phyloP scores from a whole-genome alignment of 208 protist species.

The Crithidia expoeki region DNA sequence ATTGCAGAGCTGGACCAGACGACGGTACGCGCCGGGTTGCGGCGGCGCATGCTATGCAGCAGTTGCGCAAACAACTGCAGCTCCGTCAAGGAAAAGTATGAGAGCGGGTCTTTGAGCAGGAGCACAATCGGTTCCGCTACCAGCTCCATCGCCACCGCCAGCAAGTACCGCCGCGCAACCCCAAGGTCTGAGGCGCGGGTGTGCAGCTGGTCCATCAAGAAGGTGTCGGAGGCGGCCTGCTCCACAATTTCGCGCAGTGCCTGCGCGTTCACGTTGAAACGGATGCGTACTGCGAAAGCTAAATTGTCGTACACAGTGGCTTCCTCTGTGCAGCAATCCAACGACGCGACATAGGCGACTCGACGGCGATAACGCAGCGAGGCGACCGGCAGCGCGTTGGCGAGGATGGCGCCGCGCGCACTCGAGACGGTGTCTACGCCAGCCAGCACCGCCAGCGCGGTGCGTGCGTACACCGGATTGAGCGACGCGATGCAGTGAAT shows the following conservation, averaged over 20 bases:
- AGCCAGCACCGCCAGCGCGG: constrained; percentile 26
- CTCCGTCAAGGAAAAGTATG: constrained; percentile 45
- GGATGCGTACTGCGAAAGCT: constrained; percentile 50
- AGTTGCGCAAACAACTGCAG: constrained; percentile 63
- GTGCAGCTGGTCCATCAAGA: constrained; percentile 49
- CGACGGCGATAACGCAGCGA: constrained; percentile 25
- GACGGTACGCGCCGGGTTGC: constrained; percentile 18
- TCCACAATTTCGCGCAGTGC: constrained; percentile 65
- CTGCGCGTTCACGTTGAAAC: constrained; percentile 51
- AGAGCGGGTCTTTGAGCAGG: constrained; percentile 56
- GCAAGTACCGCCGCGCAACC: constrained; percentile 36
- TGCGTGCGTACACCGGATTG: constrained; percentile 34
- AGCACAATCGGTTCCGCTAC: constrained; percentile 61
- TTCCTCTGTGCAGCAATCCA: constrained; percentile 63
- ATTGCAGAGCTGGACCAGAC: constrained; percentile 28
- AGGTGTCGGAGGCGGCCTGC: constrained; percentile 59
- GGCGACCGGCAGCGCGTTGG: constrained; percentile 34
- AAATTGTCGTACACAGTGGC: constrained; percentile 66
- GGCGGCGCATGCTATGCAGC: constrained; percentile 51
- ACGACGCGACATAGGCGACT: constrained; percentile 46
- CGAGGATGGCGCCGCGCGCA: constrained; percentile 50
- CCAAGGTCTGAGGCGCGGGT: constrained; percentile 2
- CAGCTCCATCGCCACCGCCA: constrained; percentile 59
- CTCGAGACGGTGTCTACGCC: constrained; percentile 69
- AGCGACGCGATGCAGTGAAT: constrained; percentile 45